Conservation (phyloP, 257 asterid species). For the Solanum etuberosum region DNA sequence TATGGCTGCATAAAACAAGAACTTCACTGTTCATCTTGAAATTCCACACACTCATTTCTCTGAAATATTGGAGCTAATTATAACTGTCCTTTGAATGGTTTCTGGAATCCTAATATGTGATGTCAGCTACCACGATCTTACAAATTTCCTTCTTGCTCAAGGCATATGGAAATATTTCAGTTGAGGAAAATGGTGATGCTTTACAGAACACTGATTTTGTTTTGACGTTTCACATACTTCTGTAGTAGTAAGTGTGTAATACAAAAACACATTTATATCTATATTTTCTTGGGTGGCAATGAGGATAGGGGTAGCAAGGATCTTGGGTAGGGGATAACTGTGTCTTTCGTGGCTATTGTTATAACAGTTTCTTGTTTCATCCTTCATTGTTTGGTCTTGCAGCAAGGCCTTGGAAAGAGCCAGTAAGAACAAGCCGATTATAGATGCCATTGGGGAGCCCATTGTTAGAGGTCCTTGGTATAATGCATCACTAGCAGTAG, state of each 20-base stretch:
- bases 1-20: background rate
- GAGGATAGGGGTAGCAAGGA: background rate
- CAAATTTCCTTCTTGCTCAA: background rate
- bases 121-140: background rate
- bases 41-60: background rate
- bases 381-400: conserved; percentile 15
- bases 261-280: background rate
- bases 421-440: conserved; percentile 44
- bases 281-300: background rate
- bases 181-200: background rate
- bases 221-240: too few relatives aligned
- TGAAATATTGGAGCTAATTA: background rate
- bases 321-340: background rate
- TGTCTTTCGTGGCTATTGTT: background rate
- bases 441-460: conserved; percentile 86
- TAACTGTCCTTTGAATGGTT: background rate
- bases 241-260: background rate
- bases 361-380: background rate
- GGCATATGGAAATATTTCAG: background rate
- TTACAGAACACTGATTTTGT: background rate
- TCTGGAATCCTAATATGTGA: background rate
- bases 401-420: conserved; percentile 98
- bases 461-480: conserved; percentile 96
- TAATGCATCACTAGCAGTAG: conserved; percentile 88
- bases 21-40: background rate